Percentiles rank a stretch among this genome's conserved stretches.
phyloP scores from a whole-genome alignment of 257 asterid genomes.

The Solanum megistacrolobum region DNA sequence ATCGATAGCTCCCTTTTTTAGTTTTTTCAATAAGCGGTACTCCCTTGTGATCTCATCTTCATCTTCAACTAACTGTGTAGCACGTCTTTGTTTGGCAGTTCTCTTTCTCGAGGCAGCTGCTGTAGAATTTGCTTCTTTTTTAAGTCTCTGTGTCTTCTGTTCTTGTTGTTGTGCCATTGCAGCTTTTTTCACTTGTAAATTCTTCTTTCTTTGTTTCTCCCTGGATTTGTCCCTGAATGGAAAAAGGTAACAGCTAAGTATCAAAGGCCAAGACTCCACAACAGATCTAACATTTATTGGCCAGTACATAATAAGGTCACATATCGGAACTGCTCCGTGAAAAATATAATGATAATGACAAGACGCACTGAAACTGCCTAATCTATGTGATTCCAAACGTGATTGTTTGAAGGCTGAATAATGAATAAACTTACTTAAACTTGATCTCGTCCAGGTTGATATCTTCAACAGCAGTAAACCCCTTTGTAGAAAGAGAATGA shows the following conservation, averaged over 20 bases:
- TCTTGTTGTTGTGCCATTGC: conserved; percentile 31
- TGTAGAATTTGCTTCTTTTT: conserved; percentile 23
- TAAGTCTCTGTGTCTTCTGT: conserved; percentile 29
- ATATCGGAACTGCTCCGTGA: not conserved
- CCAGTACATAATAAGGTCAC: not conserved
- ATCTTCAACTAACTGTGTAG: conserved; percentile 68
- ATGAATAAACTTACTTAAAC: conserved; percentile 25
- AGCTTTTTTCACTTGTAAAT: conserved; percentile 43
- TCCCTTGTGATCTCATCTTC: conserved; percentile 72
- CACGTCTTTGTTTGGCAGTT: conserved; percentile 86
- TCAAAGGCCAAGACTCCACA: not conserved
- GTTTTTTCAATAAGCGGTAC: conserved; percentile 68
- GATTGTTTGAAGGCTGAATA: not conserved
- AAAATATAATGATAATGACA: not conserved
- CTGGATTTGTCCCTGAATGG: conserved; percentile 71
- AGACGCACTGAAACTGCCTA: not conserved
- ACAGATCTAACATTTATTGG: not conserved
- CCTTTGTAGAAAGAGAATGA: conserved; percentile 69
- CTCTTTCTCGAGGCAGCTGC: conserved; percentile 44
- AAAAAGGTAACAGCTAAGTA: not conserved
- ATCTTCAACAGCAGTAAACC: conserved; percentile 63
- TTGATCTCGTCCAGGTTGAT: conserved; percentile 63
- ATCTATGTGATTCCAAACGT: not conserved
- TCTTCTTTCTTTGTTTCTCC: conserved; percentile 85
- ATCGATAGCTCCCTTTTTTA: conserved; percentile 57